Evolutionary conservation across 1,139 yeast species (phyloP).

Genomic region (Saccharomycopsis crataegensis): DNA sequence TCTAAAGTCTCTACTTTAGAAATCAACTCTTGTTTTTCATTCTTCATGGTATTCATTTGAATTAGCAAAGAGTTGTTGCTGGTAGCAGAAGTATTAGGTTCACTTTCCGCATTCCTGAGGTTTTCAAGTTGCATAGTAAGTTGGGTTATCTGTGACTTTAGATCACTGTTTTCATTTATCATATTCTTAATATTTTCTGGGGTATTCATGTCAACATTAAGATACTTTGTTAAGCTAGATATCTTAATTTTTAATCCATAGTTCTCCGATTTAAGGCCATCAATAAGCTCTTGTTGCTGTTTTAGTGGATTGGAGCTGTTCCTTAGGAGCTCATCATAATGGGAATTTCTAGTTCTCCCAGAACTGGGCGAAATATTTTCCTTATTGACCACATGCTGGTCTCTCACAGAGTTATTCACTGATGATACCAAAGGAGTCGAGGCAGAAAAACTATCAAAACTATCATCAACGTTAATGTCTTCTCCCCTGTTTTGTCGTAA

Average conservation of each 20-base stretch:
- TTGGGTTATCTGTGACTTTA: constrained; percentile 20
- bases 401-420: not conserved
- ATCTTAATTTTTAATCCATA: constrained; percentile 54
- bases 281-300: constrained; percentile 46
- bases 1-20: constrained; percentile 20
- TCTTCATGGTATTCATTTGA: constrained; percentile 2
- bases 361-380: constrained; percentile 13
- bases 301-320: constrained; percentile 41
- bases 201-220: constrained; percentile 30
- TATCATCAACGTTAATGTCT: not conserved
- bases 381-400: constrained; percentile 7
- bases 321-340: constrained; percentile 23
- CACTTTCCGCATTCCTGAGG: not conserved
- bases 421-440: constrained; percentile 16
- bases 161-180: constrained; percentile 18
- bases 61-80: not conserved
- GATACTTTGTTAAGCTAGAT: constrained; percentile 43
- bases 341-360: not conserved
- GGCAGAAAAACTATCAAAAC: constrained; percentile 13
- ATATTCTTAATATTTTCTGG: constrained; percentile 23
- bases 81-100: not conserved
- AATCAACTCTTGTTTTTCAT: constrained; percentile 8
- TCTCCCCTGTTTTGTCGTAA: not conserved
- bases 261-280: constrained; percentile 50
- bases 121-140: constrained; percentile 3